Percentiles rank a stretch among this genome's conserved stretches.
phyloP scores from a whole-genome alignment of 257 asterid genomes.

The Rhazya stricta region DNA sequence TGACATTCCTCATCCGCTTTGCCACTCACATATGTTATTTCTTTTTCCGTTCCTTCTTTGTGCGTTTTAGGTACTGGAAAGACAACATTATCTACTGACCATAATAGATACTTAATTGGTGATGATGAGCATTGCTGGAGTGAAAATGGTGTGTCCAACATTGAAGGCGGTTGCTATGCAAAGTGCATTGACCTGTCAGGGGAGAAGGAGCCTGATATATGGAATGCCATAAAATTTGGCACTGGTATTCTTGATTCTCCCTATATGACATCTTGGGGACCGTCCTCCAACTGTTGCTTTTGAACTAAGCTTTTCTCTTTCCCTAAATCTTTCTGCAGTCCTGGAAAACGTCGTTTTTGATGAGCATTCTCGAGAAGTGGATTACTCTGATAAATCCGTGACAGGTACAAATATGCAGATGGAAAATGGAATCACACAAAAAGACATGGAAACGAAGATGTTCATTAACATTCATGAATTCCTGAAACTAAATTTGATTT shows the following conservation, averaged over 20 bases:
- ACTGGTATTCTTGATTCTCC: slow-evolving; percentile 39
- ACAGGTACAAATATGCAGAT: slow-evolving; percentile 46
- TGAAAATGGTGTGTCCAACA: slow-evolving; percentile 82
- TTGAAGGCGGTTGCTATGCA: slow-evolving; percentile 96
- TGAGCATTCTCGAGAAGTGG: slow-evolving; percentile 86
- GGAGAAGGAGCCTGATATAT: slow-evolving; percentile 96
- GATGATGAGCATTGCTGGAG: slow-evolving; percentile 99
- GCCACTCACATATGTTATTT: slow-evolving; percentile 4
- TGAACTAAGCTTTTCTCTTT: neutral
- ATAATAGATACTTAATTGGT: slow-evolving; percentile 76
- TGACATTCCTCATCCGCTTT: neutral
- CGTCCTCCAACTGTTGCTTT: too few relatives aligned
- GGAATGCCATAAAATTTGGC: slow-evolving; percentile 94
- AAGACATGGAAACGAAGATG: neutral
- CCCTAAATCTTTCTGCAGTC: slow-evolving; percentile 35
- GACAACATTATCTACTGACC: slow-evolving; percentile 87
- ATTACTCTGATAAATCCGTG: slow-evolving; percentile 78
- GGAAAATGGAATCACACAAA: neutral
- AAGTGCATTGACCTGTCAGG: slow-evolving; percentile 79
- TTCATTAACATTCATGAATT: neutral
- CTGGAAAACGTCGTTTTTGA: slow-evolving; percentile 87
- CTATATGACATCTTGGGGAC: neutral
- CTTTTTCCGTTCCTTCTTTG: slow-evolving; percentile 4
- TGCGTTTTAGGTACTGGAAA: slow-evolving; percentile 73
- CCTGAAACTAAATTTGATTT: neutral